Evolutionary conservation across 306 rosid genomes (phyloP).

Genomic region (Cucurbita maxima): DNA sequence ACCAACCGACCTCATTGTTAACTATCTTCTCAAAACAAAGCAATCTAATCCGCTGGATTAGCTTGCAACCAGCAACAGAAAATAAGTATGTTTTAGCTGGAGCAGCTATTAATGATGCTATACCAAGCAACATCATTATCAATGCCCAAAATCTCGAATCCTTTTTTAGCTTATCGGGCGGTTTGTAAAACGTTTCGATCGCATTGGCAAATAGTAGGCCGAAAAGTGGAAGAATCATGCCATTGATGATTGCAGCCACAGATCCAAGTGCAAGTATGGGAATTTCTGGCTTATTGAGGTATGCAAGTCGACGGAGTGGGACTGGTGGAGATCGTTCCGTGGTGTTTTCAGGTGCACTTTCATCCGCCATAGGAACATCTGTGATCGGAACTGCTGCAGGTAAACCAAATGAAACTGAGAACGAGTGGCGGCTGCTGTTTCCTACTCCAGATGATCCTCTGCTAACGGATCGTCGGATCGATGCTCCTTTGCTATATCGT

Average conservation of each 20-base stretch:
- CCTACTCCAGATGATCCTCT: constrained; percentile 39
- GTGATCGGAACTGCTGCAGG: constrained; percentile 17
- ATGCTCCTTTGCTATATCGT: constrained; percentile 24
- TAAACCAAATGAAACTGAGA: constrained; percentile 21
- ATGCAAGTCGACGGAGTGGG: constrained; percentile 35
- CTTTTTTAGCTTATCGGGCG: constrained; percentile 34
- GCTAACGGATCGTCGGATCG: constrained; percentile 32
- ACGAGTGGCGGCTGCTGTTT: constrained; percentile 29
- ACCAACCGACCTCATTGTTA: constrained; percentile 73
- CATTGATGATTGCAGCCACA: constrained; percentile 40
- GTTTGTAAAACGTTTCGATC: constrained; percentile 46
- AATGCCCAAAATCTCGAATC: constrained; percentile 58
- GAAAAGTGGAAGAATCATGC: constrained; percentile 27
- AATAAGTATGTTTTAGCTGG: constrained; percentile 45
- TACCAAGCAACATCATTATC: constrained; percentile 30
- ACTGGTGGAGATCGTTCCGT: constrained; percentile 19
- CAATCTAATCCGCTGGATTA: constrained; percentile 39
- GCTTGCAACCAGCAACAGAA: constrained; percentile 49
- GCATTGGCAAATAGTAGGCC: constrained; percentile 34
- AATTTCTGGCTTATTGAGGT: constrained; percentile 70
- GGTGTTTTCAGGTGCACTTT: constrained; percentile 4
- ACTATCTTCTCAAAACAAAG: constrained; percentile 54
- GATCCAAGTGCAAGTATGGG: constrained; percentile 38
- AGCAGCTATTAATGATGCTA: constrained; percentile 15
- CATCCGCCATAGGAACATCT: constrained; percentile 7